Evolutionary conservation across 768 basidiomycete species (phyloP).

Genomic region (Boletus rubropictus): DNA sequence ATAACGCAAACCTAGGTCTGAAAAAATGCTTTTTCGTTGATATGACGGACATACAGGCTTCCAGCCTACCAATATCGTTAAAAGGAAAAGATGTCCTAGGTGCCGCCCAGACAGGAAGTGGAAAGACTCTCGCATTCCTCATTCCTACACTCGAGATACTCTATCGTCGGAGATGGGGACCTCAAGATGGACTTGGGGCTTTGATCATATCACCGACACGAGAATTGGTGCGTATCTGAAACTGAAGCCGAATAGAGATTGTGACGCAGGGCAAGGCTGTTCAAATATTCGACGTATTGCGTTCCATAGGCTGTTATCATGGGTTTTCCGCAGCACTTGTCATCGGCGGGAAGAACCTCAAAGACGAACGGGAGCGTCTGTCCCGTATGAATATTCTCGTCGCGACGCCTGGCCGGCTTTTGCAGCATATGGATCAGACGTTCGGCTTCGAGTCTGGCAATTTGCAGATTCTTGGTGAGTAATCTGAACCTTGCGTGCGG

Average conservation of each 20-base stretch:
- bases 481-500: background rate
- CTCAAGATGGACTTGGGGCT: slow-evolving; percentile 75
- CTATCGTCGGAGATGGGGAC: slow-evolving; percentile 64
- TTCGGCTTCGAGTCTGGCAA: slow-evolving; percentile 89
- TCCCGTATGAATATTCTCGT: slow-evolving; percentile 98
- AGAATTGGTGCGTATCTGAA: slow-evolving; percentile 60
- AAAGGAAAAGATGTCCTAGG: slow-evolving; percentile 63
- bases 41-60: slow-evolving; percentile 77
- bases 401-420: slow-evolving; percentile 88
- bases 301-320: slow-evolving; percentile 89
- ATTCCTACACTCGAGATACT: slow-evolving; percentile 62
- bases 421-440: slow-evolving; percentile 99
- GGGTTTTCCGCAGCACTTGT: slow-evolving; percentile 90
- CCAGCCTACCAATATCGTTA: slow-evolving; percentile 54
- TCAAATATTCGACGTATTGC: slow-evolving; percentile 94
- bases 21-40: slow-evolving; percentile 81
- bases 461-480: slow-evolving; percentile 83
- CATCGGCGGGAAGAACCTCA: slow-evolving; percentile 93
- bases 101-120: slow-evolving; percentile 66
- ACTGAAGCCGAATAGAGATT: background rate
- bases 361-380: slow-evolving; percentile 85
- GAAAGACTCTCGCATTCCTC: slow-evolving; percentile 71
- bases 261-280: slow-evolving; percentile 58
- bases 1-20: slow-evolving; percentile 47
- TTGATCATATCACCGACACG: slow-evolving; percentile 91